A percentile compares a stretch with the other conserved stretches of the same genome.
Conservation (phyloP, 140 eudicot genomes). For the Bidens hawaiensis region DNA sequence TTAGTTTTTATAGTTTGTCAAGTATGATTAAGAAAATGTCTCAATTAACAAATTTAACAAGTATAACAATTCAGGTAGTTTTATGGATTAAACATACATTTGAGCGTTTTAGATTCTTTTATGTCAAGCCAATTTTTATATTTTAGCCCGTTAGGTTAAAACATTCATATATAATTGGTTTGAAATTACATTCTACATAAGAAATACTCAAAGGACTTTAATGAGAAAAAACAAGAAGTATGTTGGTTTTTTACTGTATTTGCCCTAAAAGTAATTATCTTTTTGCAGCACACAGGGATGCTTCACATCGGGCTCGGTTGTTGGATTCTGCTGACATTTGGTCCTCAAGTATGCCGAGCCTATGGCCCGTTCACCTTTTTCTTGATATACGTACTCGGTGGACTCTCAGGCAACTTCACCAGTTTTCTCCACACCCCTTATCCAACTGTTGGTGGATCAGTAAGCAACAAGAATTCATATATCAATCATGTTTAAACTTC, state of each 20-base stretch:
- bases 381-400: conserved; percentile 82
- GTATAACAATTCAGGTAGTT: not conserved
- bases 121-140: not conserved
- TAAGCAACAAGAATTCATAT: conserved; percentile 33
- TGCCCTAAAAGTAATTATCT: not conserved
- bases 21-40: not conserved
- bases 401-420: conserved; percentile 75
- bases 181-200: not conserved
- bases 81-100: not conserved
- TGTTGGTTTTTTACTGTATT: not conserved
- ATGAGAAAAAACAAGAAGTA: conserved; percentile 6
- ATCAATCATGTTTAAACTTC: not conserved
- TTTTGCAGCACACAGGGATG: conserved; percentile 75
- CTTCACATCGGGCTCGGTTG: conserved; percentile 57
- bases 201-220: not conserved
- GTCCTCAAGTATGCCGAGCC: conserved; percentile 62
- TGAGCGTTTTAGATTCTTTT: not conserved
- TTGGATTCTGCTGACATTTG: conserved; percentile 74
- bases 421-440: conserved; percentile 88
- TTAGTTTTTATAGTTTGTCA: not conserved
- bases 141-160: not conserved
- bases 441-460: conserved; percentile 92
- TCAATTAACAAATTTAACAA: not conserved
- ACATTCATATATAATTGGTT: not conserved
- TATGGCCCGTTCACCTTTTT: conserved; percentile 78